A percentile compares a stretch with the other conserved stretches of the same genome.
Conservation (phyloP, 768 basidiomycete species). For the Lentinula sp. region DNA sequence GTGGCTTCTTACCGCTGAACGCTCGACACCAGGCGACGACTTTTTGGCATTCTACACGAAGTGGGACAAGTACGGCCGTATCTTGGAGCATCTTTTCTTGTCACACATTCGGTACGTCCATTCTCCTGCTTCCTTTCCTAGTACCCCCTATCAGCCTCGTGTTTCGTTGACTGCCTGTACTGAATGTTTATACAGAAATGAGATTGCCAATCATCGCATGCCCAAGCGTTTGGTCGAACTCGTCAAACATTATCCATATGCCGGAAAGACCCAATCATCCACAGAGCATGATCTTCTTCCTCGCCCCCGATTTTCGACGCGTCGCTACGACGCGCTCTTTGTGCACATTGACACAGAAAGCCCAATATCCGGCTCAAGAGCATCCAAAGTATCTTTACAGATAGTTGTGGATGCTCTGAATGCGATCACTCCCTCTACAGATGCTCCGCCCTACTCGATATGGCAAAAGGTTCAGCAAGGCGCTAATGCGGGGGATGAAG, state of each 20-base stretch:
- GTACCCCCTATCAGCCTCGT: neutral
- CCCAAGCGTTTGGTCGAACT: conserved; percentile 69
- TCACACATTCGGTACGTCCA: conserved; percentile 56
- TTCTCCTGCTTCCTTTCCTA: neutral
- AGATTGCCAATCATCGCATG: conserved; percentile 47
- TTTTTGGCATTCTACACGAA: conserved; percentile 63
- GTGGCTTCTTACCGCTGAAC: conserved; percentile 56
- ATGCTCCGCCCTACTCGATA: conserved; percentile 13
- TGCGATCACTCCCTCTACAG: conserved; percentile 6
- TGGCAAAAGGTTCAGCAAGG: conserved; percentile 52
- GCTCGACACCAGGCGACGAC: conserved; percentile 44
- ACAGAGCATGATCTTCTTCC: conserved; percentile 43
- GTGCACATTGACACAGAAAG: conserved; percentile 60
- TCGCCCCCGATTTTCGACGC: conserved; percentile 64
- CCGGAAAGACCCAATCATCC: conserved; percentile 20
- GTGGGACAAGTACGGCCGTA: conserved; percentile 70
- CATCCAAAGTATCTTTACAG: conserved; percentile 46
- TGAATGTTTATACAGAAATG: conserved; percentile 38
- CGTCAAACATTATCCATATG: conserved; percentile 64
- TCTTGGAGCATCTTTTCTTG: conserved; percentile 74
- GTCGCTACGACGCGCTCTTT: conserved; percentile 54
- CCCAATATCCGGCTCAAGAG: conserved; percentile 27
- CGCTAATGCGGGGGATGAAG: conserved; percentile 24
- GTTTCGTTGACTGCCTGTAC: conserved; percentile 3
- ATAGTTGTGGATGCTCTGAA: conserved; percentile 62